Evolutionary conservation across 2,329 filamentous ascomycete genomes (phyloP), one percentile per base, ranked within the genome.

Genomic region (Grosmannia huntii): DNA sequence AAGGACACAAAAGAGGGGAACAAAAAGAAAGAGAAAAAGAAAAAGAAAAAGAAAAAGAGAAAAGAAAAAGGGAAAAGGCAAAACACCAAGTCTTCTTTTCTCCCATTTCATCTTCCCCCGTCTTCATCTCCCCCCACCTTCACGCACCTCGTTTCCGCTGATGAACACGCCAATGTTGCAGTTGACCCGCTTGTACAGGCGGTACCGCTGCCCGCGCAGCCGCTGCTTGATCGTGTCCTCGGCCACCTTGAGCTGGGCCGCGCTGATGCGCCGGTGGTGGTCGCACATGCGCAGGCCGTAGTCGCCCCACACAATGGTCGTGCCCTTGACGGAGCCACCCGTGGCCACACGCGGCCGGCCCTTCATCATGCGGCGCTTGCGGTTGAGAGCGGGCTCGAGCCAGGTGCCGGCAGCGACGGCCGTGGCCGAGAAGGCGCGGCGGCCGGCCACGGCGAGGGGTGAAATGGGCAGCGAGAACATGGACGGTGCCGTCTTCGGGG

Each of bases 131-230:
- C 38, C 14, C 10, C 16, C 7, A 7, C 11, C 11, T 31, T 31
- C 23, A 63, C 80, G 65, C 67, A 86, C 84, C 75, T 99, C 94
- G 68, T 97, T 99, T 59, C 94, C 94, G 71, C 87, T 94, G 59
- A 90, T 86, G 72, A 94, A 99, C 25, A 99, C 95, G 69, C 92
- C 94, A 64, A 97, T 87, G 69, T 95, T 96, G 63, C 91, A 94
- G 66, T 84, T 85, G 56, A 97, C 86, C 62, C 94, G 83, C 76
- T 90, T 95, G 75, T 95, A 99, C 53, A 99, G 72, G 58, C 90
- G 84, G 72, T 95, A 99, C 68, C 90, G 90, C 79, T 95, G 85
- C 52, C 94, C 94, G 75, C 94, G 82, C 53, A 99, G 76, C 62
- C 92, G 81, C 67, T 83, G 83, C 71, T 90, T 92, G 72, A 99